These are phyloP conservation scores for Lablab purpureus DNA, from an alignment of 306 rosid genomes.

Conservation along the genomic window DNA sequence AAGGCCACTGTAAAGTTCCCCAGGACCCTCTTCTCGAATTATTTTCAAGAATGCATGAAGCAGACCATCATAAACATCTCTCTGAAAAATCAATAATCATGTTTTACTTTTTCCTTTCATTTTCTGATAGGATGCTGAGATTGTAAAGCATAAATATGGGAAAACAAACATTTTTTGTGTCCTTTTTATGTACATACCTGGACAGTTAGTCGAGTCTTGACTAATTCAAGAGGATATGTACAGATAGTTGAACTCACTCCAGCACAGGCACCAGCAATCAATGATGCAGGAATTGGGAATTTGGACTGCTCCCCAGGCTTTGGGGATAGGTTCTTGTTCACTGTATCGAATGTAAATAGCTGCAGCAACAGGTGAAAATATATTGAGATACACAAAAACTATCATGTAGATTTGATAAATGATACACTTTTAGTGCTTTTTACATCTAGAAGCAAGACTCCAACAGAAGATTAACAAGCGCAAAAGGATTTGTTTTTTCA, in stretches of 20 bases:
- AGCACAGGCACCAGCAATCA: conserved; percentile 97
- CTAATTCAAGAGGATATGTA: conserved; percentile 92
- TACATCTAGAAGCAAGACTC: conserved; percentile 30
- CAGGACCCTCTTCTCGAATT: conserved; percentile 82
- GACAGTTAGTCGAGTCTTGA: conserved; percentile 92
- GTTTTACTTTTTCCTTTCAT: conserved; percentile 19
- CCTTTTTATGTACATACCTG: conserved; percentile 62
- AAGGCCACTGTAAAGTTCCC: conserved; percentile 90
- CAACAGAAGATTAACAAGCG: background rate
- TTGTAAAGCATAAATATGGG: conserved; percentile 20
- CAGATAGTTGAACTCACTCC: conserved; percentile 93
- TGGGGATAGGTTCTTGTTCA: conserved; percentile 77
- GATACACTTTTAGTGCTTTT: background rate
- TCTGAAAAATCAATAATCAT: conserved; percentile 63
- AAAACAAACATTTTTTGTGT: background rate
- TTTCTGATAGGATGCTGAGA: conserved; percentile 5
- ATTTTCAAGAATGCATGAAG: conserved; percentile 89
- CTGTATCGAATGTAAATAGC: conserved; percentile 95
- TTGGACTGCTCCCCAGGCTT: conserved; percentile 81
- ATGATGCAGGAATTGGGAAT: conserved; percentile 82
- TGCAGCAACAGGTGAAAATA: conserved; percentile 55
- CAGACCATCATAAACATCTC: conserved; percentile 79
- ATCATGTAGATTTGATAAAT: conserved; percentile 17
- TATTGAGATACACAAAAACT: conserved; percentile 41
- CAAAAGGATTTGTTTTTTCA: background rate